Conservation (phyloP, 2,329 filamentous ascomycete species). For the Aureobasidium musti region DNA sequence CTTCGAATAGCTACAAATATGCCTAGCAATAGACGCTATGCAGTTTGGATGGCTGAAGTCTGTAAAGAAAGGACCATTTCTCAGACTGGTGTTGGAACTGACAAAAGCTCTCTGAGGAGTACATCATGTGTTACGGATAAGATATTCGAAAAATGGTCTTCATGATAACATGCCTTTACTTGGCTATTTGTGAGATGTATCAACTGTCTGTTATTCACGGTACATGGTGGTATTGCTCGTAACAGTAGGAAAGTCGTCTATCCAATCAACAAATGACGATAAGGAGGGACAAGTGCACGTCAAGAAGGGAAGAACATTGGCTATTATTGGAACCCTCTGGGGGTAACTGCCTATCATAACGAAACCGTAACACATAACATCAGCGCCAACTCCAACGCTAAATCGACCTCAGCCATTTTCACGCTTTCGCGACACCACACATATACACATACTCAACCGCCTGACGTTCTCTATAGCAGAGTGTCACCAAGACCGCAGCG, state of each 20-base stretch:
- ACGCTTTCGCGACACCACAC: constrained; percentile 7
- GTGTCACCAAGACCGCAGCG: constrained; percentile 91
- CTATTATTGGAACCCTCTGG: constrained; percentile 3
- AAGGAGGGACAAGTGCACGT: neutral
- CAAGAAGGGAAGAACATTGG: constrained; percentile 4
- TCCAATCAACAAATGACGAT: constrained; percentile 13
- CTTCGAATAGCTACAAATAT: too few species aligned
- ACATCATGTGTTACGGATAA: too few species aligned
- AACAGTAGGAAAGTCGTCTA: too few species aligned
- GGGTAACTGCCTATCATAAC: neutral
- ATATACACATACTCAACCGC: neutral
- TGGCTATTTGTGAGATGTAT: neutral
- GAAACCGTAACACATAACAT: constrained; percentile 21
- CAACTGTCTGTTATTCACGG: neutral
- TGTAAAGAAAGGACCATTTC: too few species aligned
- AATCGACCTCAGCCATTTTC: constrained; percentile 16
- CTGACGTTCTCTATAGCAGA: constrained; percentile 61
- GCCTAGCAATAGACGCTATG: too few species aligned
- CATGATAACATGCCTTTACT: too few species aligned
- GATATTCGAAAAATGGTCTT: too few species aligned
- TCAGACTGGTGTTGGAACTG: too few species aligned
- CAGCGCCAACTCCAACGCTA: constrained; percentile 24
- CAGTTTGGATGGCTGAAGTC: too few species aligned
- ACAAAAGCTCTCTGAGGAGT: too few species aligned
- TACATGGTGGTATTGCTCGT: neutral